Base-by-base conservation (phyloP, 352 stramenopile species). In the Pythium brachiatum region DNA sequence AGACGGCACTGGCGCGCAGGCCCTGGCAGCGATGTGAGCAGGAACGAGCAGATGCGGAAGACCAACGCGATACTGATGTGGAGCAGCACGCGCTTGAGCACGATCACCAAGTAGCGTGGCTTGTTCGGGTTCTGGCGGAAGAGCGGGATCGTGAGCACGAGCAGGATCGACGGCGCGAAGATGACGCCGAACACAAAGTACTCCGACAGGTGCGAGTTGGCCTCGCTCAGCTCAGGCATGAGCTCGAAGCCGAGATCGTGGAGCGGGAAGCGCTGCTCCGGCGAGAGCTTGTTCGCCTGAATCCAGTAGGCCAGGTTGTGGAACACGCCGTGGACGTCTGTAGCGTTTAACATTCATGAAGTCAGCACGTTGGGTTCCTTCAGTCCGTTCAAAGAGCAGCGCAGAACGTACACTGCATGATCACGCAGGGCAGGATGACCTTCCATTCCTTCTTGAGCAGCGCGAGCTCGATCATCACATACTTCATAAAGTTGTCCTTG, bases 241-340 rank as follows among this genome's bases (percentile, higher is more conserved):
- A 93, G 70, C 51, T 76, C 60, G 43, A 83, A 95, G 44, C 86
- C 86, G n/a, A 90, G 53, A 57, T 95, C 86, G 58, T 92, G 73
- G 16, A 95, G 76, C 48, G 72, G 74, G 47, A 86, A 85, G 55
- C 86, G 84, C 74, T 95, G 86, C 61, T 81, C 73, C 2, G 67
- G 51, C 23, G 81, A 76, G 9, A 94, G 69, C 57, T 89, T 77
- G 57, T 86, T 53, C 26, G 54, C 79, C 61, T 95, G 86, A 54
- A 95, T 81, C 72, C 82, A 95, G 75, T 95, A 95, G 39, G 86
- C 86, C 44, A 89, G 36, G 73, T 95, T 95, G 72, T 95, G 86
- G 72, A 94, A 93, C 57, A 95, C 68, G 41, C 66, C 80, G 66
- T 93, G 84, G 56, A 84, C 64, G 70, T 95, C 79, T 90, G 64